Base-by-base conservation (phyloP, 352 stramenopile genomes). In the Globisporangium megalacanthum region DNA sequence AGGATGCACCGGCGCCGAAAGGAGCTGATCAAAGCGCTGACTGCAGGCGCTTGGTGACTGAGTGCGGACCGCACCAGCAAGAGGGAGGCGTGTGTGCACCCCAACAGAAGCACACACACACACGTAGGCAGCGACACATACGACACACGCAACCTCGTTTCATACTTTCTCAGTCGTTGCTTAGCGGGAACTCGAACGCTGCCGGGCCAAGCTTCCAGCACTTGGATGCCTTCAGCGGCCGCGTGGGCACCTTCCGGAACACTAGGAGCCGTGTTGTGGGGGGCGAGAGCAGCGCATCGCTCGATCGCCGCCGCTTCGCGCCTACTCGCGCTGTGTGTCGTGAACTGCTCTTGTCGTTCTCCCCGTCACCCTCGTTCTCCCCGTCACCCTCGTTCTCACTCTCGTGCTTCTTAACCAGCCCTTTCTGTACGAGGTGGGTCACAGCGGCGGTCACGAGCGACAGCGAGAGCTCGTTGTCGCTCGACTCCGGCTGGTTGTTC, bases 191-290 rank as follows among this genome's bases (percentile, higher is more conserved):
- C 51, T 61, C 61, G 10, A 78, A 59, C 15, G 73, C 22, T n/a
- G 65, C 70, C 20, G 52, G 55, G 7, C 66, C 72, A 25, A 78
- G 74, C 49, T 83, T 83, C 81, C 81, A 91, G 49, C 68, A 79
- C 59, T 91, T 91, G 14, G 79, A 76, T 19, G 81, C 79, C 52
- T 92, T 92, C 15, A 92, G 52, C 7, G 81, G 81, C 22, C 81
- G 66, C 46, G 66, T 82, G 0, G 81, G 81, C 20, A 92, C 73
- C 58, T 86, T 89, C 0, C 81, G 81, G 44, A 88, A 92, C 31
- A 75, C 53, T 17, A 65, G 54, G 9, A 35, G 20, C 1, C 11
- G 17, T 6, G 54, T 7, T 14, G 19, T 39, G 1, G 29, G 19
- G 0, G 49, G 15, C 22, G 52, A 33, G 39, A 35, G 35, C 6